A percentile compares a stretch with the other conserved stretches of the same genome.
Conservation (phyloP, 2,329 filamentous ascomycete species). For the Ophiocordyceps polyrhachis-furcata region DNA sequence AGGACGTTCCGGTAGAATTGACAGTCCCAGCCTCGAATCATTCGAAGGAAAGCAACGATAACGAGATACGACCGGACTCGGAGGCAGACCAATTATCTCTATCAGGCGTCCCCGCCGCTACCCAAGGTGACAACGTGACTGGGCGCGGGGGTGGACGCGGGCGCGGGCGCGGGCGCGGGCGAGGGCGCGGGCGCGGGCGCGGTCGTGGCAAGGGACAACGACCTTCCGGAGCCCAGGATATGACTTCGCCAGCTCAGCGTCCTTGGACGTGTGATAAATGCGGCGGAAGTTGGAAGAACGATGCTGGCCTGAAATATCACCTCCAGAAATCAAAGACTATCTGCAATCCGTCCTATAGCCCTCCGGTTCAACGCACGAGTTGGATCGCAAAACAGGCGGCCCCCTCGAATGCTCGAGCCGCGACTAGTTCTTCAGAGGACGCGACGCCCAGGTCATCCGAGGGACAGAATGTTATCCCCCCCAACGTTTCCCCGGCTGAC, state of each 20-base stretch:
- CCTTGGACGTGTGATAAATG: constrained; percentile 33
- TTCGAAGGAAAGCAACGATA: background rate
- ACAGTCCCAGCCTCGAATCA: background rate
- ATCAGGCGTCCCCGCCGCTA: background rate
- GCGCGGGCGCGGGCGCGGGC: constrained; percentile 1
- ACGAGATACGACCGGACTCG: background rate
- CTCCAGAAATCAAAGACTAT: constrained; percentile 31
- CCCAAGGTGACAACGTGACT: background rate
- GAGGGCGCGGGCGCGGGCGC: background rate
- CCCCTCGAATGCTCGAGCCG: background rate
- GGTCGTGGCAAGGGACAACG: constrained; percentile 3
- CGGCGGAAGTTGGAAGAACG: constrained; percentile 36
- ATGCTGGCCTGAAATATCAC: constrained; percentile 39
- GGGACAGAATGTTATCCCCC: too few species aligned
- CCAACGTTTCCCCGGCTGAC: background rate
- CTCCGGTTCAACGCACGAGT: constrained; percentile 3
- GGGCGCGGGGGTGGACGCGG: constrained; percentile 3
- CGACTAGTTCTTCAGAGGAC: background rate
- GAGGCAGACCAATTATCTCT: background rate
- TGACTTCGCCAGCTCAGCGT: constrained; percentile 6
- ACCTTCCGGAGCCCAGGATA: constrained; percentile 4
- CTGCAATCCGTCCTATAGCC: constrained; percentile 28
- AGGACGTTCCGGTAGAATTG: background rate
- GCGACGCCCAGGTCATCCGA: background rate
- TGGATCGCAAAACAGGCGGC: constrained; percentile 5